Evolutionary conservation across 352 stramenopile genomes (phyloP).

Genomic region (Phytophthora boehmeriae): DNA sequence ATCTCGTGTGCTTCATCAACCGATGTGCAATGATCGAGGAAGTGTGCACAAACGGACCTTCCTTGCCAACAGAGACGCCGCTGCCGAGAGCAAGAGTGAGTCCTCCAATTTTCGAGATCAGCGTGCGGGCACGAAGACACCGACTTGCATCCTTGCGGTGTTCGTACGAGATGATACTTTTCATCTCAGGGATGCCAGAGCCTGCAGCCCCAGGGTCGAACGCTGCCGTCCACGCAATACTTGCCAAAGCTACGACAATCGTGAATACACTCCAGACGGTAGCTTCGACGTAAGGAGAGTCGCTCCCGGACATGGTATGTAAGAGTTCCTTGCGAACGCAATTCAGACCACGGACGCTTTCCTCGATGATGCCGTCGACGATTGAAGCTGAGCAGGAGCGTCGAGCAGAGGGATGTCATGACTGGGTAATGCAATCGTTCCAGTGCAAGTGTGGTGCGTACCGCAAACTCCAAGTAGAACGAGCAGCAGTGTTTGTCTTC

Average conservation of each 20-base stretch:
- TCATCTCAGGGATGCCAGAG: slow-evolving; percentile 81
- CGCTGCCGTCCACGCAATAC: slow-evolving; percentile 48
- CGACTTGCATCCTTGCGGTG: slow-evolving; percentile 47
- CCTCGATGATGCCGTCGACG: slow-evolving; percentile 47
- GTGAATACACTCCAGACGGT: slow-evolving; percentile 45
- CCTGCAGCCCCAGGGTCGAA: slow-evolving; percentile 34
- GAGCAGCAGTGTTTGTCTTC: slow-evolving; percentile 57
- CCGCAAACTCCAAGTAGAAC: slow-evolving; percentile 53
- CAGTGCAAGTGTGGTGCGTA: no score
- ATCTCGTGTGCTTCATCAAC: slow-evolving; percentile 75
- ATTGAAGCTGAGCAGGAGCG: slow-evolving; percentile 67
- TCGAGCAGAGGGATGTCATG: no score
- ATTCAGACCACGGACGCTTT: slow-evolving; percentile 41
- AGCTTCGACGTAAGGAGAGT: slow-evolving; percentile 28
- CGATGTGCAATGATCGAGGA: slow-evolving; percentile 85
- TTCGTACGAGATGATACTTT: slow-evolving; percentile 78
- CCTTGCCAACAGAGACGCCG: slow-evolving; percentile 95
- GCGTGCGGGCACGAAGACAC: slow-evolving; percentile 49
- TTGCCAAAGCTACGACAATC: slow-evolving; percentile 32
- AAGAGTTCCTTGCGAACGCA: slow-evolving; percentile 20
- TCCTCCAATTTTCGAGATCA: slow-evolving; percentile 87
- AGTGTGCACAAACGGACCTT: slow-evolving; percentile 97
- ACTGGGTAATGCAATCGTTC: no score
- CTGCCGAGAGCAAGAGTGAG: slow-evolving; percentile 91
- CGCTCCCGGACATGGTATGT: neutral